Conservation (phyloP, 2,329 filamentous ascomycete species). For the Trichophyton simii region DNA sequence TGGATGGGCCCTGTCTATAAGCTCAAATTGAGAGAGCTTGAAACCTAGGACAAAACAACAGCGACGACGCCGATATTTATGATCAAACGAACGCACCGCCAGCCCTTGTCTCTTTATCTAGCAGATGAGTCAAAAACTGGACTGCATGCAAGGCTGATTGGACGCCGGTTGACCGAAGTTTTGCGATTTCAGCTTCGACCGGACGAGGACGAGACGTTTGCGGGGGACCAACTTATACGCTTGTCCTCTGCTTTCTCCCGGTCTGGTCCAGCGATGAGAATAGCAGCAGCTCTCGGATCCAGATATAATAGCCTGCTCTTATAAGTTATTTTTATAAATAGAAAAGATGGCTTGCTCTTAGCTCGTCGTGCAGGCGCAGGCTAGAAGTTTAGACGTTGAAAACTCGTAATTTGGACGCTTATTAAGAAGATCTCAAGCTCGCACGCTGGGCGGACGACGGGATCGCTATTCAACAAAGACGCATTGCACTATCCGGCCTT, state of each 20-base stretch:
- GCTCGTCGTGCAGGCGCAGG: not conserved
- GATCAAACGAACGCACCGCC: not conserved
- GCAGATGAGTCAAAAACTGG: not conserved
- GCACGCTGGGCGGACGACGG: no score
- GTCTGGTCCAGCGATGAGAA: not conserved
- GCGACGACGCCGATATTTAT: not conserved
- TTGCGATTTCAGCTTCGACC: constrained; percentile 2
- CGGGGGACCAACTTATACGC: not conserved
- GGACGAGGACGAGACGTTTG: not conserved
- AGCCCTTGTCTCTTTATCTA: not conserved
- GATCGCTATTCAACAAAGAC: not conserved
- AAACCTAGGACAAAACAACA: not conserved
- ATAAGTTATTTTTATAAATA: not conserved
- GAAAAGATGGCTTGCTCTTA: not conserved
- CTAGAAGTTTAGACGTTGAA: not conserved
- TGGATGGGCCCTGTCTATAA: no score
- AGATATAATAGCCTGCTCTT: not conserved
- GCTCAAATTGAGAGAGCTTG: no score
- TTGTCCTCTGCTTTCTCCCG: not conserved
- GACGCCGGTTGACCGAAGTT: not conserved
- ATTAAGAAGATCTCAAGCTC: not conserved
- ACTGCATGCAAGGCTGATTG: constrained; percentile 1
- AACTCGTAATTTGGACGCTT: not conserved
- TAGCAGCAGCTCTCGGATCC: not conserved
- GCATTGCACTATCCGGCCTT: not conserved